phyloP scores from a whole-genome alignment of 306 rosid species.

The Mimosa bimucronata region DNA sequence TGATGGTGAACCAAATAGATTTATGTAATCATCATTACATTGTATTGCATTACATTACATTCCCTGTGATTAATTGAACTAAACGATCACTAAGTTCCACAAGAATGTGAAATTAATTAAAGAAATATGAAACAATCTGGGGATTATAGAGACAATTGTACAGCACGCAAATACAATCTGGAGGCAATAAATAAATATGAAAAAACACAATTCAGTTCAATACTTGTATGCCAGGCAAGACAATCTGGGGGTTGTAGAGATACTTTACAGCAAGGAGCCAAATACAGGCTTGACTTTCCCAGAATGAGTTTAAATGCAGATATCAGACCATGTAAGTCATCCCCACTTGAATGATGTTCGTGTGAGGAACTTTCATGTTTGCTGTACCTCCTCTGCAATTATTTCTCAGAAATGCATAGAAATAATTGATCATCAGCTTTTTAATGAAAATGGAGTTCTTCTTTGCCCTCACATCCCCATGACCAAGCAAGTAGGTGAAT shows the following conservation, averaged over 20 bases:
- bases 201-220: background rate
- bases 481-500: constrained; percentile 90
- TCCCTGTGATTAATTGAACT: no score
- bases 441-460: constrained; percentile 84
- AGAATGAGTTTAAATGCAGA: constrained; percentile 31
- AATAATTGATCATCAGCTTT: constrained; percentile 84
- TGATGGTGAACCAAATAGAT: no score
- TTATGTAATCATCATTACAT: no score
- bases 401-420: constrained; percentile 84
- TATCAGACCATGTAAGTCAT: constrained; percentile 62
- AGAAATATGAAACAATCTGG: background rate
- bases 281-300: background rate
- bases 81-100: no score
- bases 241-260: background rate
- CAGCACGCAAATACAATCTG: background rate
- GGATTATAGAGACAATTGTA: background rate
- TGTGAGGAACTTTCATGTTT: constrained; percentile 87
- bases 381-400: constrained; percentile 86
- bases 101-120: background rate
- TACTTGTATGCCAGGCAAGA: background rate
- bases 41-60: no score
- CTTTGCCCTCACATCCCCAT: constrained; percentile 87
- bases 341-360: constrained; percentile 85
- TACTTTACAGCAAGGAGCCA: constrained; percentile 13
- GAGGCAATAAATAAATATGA: background rate